Conservation (phyloP, 345 rosid species). For the Aquilaria malaccensis region DNA sequence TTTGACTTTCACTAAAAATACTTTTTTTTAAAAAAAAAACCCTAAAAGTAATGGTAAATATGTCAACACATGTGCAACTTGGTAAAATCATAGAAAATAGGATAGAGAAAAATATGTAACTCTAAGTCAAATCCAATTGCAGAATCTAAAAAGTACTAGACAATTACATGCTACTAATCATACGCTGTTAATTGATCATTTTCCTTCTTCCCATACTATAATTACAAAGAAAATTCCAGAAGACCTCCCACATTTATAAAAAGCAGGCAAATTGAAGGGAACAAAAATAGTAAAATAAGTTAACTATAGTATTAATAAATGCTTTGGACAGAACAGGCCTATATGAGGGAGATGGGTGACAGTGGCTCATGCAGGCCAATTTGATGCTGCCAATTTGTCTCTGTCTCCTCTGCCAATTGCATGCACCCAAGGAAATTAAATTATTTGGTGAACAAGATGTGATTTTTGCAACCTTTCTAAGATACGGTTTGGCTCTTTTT, state of each 20-base stretch:
- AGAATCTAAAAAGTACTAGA: not conserved
- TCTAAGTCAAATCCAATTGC: not conserved
- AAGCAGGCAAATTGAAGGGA: not conserved
- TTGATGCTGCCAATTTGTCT: conserved; percentile 17
- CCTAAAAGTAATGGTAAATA: too few relatives aligned
- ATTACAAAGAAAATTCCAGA: not conserved
- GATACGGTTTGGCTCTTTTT: not conserved
- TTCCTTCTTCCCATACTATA: not conserved
- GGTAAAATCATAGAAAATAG: not conserved
- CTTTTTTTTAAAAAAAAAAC: too few relatives aligned
- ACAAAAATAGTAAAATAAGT: not conserved
- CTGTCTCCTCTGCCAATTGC: conserved; percentile 10
- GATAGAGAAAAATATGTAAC: not conserved
- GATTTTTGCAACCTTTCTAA: not conserved
- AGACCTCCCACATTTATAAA: not conserved
- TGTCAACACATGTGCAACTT: too few relatives aligned
- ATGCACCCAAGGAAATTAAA: not conserved
- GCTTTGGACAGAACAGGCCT: conserved; percentile 13
- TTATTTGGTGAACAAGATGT: not conserved
- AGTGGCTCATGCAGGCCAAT: conserved; percentile 16
- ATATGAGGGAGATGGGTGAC: conserved; percentile 11
- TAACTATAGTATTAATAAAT: too few relatives aligned
- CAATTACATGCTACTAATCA: not conserved
- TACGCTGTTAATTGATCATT: not conserved
- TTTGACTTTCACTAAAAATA: too few relatives aligned